A percentile compares a stretch with the other conserved stretches of the same genome.
phyloP scores from a whole-genome alignment of 202 grass and related monocot species.

The Panicum hallii region DNA sequence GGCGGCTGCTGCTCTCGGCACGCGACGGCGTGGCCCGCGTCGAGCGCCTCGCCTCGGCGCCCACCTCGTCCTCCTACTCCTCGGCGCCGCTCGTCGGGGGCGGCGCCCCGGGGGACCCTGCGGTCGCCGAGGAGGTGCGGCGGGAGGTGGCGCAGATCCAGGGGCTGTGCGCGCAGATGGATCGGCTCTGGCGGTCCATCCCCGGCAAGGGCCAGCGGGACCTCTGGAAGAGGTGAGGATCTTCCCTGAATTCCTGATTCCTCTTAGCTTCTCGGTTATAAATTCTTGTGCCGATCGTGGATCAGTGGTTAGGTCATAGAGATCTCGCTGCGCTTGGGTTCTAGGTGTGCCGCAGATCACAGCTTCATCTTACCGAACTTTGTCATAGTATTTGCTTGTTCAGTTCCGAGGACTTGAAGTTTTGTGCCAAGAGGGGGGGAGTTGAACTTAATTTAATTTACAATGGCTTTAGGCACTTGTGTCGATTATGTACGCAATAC shows the following conservation, averaged over 20 bases:
- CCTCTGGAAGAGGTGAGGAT: constrained; percentile 95
- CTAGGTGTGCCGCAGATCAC: neutral
- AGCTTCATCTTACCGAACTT: neutral
- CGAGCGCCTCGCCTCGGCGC: constrained; percentile 72
- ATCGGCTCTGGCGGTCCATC: constrained; percentile 90
- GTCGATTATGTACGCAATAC: neutral
- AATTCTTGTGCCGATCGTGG: neutral
- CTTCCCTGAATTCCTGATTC: neutral
- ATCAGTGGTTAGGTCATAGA: neutral
- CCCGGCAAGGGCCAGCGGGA: constrained; percentile 82
- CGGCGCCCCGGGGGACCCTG: constrained; percentile 50
- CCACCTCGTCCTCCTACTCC: constrained; percentile 70
- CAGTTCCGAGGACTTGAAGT: neutral
- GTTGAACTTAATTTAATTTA: neutral
- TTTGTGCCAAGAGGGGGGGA: neutral
- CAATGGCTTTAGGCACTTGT: neutral
- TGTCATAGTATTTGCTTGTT: constrained; percentile 20
- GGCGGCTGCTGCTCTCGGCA: constrained; percentile 71
- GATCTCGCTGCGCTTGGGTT: neutral
- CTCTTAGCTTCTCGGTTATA: neutral
- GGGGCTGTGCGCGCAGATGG: constrained; percentile 91
- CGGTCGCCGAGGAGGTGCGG: constrained; percentile 51
- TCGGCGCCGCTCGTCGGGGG: constrained; percentile 50
- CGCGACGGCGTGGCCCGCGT: constrained; percentile 72
- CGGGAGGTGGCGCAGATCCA: constrained; percentile 91